phyloP scores from a whole-genome alignment of 2,329 filamentous ascomycete genomes.

The Nectriaceae sp. region DNA sequence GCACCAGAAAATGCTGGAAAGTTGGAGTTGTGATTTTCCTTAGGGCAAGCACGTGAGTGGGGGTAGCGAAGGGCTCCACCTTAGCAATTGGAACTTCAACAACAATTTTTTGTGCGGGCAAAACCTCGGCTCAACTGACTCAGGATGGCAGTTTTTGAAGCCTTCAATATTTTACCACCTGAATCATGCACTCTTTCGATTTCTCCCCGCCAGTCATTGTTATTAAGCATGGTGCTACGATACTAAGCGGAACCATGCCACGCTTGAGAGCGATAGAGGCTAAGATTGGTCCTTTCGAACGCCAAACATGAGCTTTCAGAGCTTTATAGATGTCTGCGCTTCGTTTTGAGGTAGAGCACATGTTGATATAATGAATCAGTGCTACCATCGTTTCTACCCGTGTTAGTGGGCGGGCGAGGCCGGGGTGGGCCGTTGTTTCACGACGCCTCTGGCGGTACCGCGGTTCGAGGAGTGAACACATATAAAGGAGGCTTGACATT shows the following conservation, averaged over 20 bases:
- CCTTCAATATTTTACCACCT: neutral
- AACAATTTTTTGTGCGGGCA: neutral
- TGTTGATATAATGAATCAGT: neutral
- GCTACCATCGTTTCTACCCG: constrained; percentile 2
- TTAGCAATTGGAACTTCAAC: constrained; percentile 10
- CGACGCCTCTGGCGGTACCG: neutral
- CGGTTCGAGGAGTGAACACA: neutral
- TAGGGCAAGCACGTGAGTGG: constrained; percentile 44
- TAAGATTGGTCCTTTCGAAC: neutral
- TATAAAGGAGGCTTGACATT: neutral
- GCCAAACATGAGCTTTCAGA: neutral
- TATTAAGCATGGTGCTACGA: neutral
- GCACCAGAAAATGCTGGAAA: constrained; percentile 36
- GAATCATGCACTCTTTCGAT: neutral
- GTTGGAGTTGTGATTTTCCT: constrained; percentile 43
- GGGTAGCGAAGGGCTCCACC: constrained; percentile 23
- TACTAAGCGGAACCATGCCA: neutral
- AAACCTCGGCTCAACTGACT: constrained; percentile 52
- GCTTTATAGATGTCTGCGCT: neutral
- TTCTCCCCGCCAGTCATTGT: neutral
- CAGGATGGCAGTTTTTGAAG: neutral
- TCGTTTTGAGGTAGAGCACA: neutral
- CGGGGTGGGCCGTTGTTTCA: constrained; percentile 10
- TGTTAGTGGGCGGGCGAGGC: constrained; percentile 1
- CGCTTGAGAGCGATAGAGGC: neutral